These are phyloP conservation scores for Tritrichomonas foetus DNA, from an alignment of 208 protist genomes.

Conservation along the genomic window DNA sequence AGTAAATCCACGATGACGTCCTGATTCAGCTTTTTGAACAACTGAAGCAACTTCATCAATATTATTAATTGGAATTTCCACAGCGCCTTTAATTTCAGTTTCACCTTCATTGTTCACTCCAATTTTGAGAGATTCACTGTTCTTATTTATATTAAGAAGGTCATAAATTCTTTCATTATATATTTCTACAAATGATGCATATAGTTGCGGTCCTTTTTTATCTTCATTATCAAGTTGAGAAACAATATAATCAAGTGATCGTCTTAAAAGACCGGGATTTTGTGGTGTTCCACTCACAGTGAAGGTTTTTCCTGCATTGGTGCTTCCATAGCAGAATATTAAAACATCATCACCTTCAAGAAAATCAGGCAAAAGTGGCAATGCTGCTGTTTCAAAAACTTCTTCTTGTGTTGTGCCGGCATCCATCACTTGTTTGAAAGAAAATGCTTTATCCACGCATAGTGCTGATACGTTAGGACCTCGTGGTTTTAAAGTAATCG, in stretches of 20 bases:
- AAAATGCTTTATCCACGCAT: background rate
- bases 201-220: background rate
- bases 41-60: background rate
- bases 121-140: background rate
- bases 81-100: background rate
- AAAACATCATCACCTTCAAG: background rate
- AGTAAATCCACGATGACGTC: background rate
- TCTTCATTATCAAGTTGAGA: background rate
- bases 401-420: background rate
- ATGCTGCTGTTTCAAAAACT: background rate
- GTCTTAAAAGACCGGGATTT: background rate
- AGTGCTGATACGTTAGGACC: background rate
- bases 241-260: background rate
- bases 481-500: background rate
- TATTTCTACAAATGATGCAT: background rate
- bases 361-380: background rate
- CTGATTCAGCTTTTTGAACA: background rate
- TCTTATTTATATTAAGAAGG: background rate
- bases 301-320: constrained; percentile 40
- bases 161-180: constrained; percentile 32
- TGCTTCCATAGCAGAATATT: constrained; percentile 35
- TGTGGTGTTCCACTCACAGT: background rate
- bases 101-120: background rate
- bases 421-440: background rate
- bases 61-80: background rate